A percentile compares a stretch with the other conserved stretches of the same genome.
These are phyloP conservation scores for Amoebophrya sp. DNA, from an alignment of 169 alveolate species.

Conservation along the genomic window DNA sequence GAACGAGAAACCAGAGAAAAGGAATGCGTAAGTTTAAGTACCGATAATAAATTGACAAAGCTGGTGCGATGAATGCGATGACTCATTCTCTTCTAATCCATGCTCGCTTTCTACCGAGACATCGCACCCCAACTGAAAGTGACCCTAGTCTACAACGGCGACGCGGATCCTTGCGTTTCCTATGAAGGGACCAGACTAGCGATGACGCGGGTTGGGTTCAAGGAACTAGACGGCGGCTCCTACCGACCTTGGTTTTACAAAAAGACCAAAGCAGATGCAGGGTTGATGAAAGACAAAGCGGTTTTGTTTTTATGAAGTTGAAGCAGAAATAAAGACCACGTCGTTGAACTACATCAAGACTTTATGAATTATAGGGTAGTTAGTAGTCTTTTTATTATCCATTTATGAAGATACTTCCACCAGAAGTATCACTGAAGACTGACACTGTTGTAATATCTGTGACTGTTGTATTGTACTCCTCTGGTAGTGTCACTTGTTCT, in stretches of 20 bases:
- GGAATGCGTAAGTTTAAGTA: neutral
- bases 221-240: conserved; percentile 31
- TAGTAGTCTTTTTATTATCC: too few relatives aligned
- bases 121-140: conserved; percentile 40
- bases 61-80: conserved; percentile 36
- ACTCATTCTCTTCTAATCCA: conserved; percentile 30
- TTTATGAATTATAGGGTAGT: too few relatives aligned
- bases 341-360: too few relatives aligned
- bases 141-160: conserved; percentile 41
- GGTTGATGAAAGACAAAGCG: conserved; percentile 26
- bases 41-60: neutral
- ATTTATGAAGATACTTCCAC: too few relatives aligned
- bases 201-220: conserved; percentile 36
- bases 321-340: too few relatives aligned
- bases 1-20: neutral
- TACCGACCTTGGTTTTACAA: conserved; percentile 45
- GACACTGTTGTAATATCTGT: too few relatives aligned
- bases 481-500: too few relatives aligned
- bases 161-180: conserved; percentile 42
- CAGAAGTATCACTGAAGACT: too few relatives aligned
- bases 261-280: conserved; percentile 33
- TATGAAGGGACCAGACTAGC: conserved; percentile 44
- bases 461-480: too few relatives aligned
- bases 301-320: too few relatives aligned
- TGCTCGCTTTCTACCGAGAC: conserved; percentile 39